Evolutionary conservation across 179 eudicot species (phyloP).

Genomic region (Spergularia azorica): DNA sequence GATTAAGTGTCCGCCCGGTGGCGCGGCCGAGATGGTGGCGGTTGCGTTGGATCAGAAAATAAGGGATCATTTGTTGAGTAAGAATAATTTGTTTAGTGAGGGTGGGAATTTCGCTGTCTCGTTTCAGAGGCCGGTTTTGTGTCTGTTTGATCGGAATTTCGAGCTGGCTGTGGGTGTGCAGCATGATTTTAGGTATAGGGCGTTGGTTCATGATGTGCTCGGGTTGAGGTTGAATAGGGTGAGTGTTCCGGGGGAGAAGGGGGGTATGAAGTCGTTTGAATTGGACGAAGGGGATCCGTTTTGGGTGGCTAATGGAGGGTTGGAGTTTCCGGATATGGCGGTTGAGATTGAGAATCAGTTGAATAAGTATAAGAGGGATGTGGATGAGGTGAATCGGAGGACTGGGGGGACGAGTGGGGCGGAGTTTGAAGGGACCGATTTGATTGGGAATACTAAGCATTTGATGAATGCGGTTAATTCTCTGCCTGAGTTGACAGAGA

Average conservation of each 20-base stretch:
- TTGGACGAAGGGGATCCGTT: slow-evolving; percentile 74
- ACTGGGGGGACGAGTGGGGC: slow-evolving; percentile 85
- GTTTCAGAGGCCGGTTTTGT: slow-evolving; percentile 83
- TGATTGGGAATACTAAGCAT: slow-evolving; percentile 91
- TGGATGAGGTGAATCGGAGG: slow-evolving; percentile 83
- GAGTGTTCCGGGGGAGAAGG: slow-evolving; percentile 81
- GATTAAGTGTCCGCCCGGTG: slow-evolving; percentile 79
- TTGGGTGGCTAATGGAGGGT: slow-evolving; percentile 75
- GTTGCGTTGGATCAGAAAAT: slow-evolving; percentile 77
- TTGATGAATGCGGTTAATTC: slow-evolving; percentile 95
- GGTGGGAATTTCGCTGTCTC: slow-evolving; percentile 65
- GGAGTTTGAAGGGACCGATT: slow-evolving; percentile 88
- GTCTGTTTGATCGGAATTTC: slow-evolving; percentile 83
- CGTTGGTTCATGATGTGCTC: slow-evolving; percentile 90
- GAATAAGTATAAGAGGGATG: slow-evolving; percentile 85
- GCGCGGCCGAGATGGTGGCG: slow-evolving; percentile 95
- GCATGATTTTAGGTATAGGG: slow-evolving; percentile 93
- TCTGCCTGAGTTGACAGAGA: slow-evolving; percentile 87
- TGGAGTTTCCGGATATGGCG: slow-evolving; percentile 97
- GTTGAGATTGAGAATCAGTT: slow-evolving; percentile 90
- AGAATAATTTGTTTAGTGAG: slow-evolving; percentile 85
- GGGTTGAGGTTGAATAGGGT: slow-evolving; percentile 85
- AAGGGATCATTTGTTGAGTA: slow-evolving; percentile 82
- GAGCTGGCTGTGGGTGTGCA: slow-evolving; percentile 86
- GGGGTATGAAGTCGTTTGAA: slow-evolving; percentile 79